These are phyloP conservation scores for Boletus rubroflammeus DNA, from an alignment of 768 basidiomycete species.

Conservation along the genomic window DNA sequence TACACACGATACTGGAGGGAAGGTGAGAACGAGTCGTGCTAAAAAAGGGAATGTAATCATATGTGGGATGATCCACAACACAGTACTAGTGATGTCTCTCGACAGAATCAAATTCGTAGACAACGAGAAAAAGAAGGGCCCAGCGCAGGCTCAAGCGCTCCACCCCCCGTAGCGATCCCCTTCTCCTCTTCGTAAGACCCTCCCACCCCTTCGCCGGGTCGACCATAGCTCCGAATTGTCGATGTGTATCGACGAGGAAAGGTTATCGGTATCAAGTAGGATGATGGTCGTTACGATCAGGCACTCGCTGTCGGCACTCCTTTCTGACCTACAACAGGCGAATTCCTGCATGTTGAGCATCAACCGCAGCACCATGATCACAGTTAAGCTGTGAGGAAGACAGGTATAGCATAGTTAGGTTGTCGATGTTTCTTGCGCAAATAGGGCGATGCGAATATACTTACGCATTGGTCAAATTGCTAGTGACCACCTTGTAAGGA, in stretches of 20 bases:
- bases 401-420: background rate
- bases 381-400: conserved; percentile 4
- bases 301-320: no score
- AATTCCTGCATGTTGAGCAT: conserved; percentile 16
- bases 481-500: background rate
- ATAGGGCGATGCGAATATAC: background rate
- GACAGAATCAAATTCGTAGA: no score
- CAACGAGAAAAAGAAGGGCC: no score
- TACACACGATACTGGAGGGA: no score
- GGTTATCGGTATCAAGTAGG: background rate
- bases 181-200: background rate
- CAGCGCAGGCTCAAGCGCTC: no score
- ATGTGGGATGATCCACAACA: no score
- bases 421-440: background rate
- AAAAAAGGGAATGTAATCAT: no score
- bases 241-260: no score
- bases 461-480: background rate
- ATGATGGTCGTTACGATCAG: conserved; percentile 1
- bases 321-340: background rate
- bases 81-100: no score
- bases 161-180: background rate
- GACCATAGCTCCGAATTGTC: background rate
- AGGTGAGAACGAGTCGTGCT: no score
- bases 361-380: conserved; percentile 14
- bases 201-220: background rate